phyloP scores from a whole-genome alignment of 139 green algal species.

The Tetradesmus lagerheimii region DNA sequence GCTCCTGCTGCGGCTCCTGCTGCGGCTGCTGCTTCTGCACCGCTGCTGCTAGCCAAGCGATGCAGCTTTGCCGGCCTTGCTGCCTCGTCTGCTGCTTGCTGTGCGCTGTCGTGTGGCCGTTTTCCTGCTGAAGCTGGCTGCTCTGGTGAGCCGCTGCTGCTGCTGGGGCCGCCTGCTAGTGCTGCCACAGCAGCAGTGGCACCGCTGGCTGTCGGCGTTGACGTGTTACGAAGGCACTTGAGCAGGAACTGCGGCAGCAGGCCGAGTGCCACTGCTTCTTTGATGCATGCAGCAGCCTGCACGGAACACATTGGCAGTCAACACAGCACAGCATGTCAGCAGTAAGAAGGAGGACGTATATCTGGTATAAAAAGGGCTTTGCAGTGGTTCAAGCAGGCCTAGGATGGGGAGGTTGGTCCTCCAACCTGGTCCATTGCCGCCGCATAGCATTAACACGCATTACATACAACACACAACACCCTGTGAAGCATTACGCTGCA shows the following conservation, averaged over 20 bases:
- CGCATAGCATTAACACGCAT: too few species aligned
- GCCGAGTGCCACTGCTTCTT: neutral
- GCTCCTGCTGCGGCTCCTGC: neutral
- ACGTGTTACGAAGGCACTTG: neutral
- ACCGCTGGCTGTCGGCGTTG: neutral
- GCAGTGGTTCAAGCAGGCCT: too few species aligned
- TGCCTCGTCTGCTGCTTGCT: neutral
- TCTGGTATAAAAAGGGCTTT: too few species aligned
- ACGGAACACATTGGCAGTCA: neutral
- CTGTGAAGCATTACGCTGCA: too few species aligned
- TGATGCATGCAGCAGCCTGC: conserved; percentile 15
- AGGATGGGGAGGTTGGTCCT: too few species aligned
- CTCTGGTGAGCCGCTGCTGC: neutral
- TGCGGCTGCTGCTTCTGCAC: neutral
- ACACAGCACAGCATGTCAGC: neutral
- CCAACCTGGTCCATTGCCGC: too few species aligned
- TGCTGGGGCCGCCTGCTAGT: neutral
- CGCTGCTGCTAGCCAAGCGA: neutral
- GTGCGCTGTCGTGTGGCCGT: neutral
- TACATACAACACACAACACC: too few species aligned
- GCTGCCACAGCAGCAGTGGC: neutral
- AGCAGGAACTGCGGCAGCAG: neutral
- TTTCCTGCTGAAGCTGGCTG: neutral
- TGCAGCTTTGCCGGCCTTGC: neutral
- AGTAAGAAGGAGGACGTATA: too few species aligned